A percentile compares a stretch with the other conserved stretches of the same genome.
phyloP scores from a whole-genome alignment of 306 rosid species.

The Cercis canadensis region DNA sequence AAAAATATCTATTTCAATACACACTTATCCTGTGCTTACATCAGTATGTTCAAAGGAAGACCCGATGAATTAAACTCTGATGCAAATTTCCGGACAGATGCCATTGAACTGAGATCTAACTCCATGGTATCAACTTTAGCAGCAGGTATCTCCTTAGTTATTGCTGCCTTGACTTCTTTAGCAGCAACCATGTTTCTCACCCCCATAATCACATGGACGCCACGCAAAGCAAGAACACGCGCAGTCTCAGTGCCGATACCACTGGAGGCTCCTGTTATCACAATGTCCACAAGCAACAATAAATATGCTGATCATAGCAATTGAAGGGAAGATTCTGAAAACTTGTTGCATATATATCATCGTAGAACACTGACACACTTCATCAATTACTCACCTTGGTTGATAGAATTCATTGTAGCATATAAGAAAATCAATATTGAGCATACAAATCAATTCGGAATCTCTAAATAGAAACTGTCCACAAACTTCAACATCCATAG shows the following conservation, averaged over 20 bases:
- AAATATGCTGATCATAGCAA: too few relatives aligned
- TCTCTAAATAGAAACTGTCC: too few relatives aligned
- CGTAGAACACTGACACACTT: too few relatives aligned
- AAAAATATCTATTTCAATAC: too few relatives aligned
- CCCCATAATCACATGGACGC: constrained; percentile 82
- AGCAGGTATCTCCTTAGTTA: constrained; percentile 65
- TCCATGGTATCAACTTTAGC: constrained; percentile 85
- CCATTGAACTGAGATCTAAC: constrained; percentile 76
- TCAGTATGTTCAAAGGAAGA: constrained; percentile 72
- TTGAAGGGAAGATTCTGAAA: too few relatives aligned
- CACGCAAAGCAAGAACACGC: constrained; percentile 85
- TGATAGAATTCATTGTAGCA: too few relatives aligned
- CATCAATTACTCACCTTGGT: too few relatives aligned
- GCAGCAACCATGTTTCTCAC: constrained; percentile 71
- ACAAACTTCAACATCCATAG: too few relatives aligned
- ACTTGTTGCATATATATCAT: too few relatives aligned
- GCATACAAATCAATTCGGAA: too few relatives aligned
- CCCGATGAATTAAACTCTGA: constrained; percentile 57
- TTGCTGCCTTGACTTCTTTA: constrained; percentile 53
- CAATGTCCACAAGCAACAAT: constrained; percentile 18
- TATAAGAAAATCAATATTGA: too few relatives aligned
- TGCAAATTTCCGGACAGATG: constrained; percentile 74
- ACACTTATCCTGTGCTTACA: constrained; percentile 56
- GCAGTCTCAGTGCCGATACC: constrained; percentile 87
- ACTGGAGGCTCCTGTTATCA: constrained; percentile 72